Evolutionary conservation across 805 yeast species (phyloP).

Genomic region (Metschnikowia borealis): DNA sequence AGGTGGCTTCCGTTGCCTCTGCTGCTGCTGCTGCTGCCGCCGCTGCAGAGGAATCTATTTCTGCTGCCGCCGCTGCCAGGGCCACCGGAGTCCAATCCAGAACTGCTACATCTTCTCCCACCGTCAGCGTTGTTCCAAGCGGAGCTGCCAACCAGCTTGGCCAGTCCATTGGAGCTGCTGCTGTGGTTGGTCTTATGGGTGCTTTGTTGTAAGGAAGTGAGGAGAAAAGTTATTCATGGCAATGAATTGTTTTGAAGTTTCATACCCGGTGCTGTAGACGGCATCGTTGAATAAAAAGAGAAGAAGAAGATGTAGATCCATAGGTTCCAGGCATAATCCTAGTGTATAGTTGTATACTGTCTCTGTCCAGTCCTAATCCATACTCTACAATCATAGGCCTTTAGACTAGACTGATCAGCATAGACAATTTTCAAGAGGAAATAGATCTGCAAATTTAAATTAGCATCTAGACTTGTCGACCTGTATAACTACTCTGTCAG

Average conservation of each 20-base stretch:
- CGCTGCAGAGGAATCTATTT: slow-evolving; percentile 13
- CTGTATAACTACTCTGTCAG: too few relatives aligned
- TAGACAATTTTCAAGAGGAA: too few relatives aligned
- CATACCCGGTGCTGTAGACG: slow-evolving; percentile 3
- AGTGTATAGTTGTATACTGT: too few relatives aligned
- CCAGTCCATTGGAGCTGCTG: slow-evolving; percentile 35
- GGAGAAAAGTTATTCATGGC: neutral
- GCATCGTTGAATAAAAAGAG: neutral
- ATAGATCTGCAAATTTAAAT: too few relatives aligned
- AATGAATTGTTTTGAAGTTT: neutral
- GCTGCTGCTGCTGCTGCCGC: slow-evolving; percentile 21
- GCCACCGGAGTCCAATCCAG: slow-evolving; percentile 20
- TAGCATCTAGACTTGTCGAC: too few relatives aligned
- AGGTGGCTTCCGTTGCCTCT: slow-evolving; percentile 5
- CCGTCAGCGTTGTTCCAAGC: slow-evolving; percentile 7
- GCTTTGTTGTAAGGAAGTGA: slow-evolving; percentile 21
- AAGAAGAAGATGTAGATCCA: neutral
- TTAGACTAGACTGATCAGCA: too few relatives aligned
- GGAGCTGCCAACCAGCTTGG: slow-evolving; percentile 24
- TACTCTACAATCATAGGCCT: too few relatives aligned
- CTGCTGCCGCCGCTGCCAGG: slow-evolving; percentile 21
- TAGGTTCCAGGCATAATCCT: too few relatives aligned
- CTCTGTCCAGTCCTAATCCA: too few relatives aligned
- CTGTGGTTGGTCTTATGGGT: slow-evolving; percentile 38
- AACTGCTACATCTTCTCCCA: neutral